Evolutionary conservation across 106 monocot genomes (phyloP), one percentile per base, ranked within the genome.

Genomic region (Allium fistulosum): DNA sequence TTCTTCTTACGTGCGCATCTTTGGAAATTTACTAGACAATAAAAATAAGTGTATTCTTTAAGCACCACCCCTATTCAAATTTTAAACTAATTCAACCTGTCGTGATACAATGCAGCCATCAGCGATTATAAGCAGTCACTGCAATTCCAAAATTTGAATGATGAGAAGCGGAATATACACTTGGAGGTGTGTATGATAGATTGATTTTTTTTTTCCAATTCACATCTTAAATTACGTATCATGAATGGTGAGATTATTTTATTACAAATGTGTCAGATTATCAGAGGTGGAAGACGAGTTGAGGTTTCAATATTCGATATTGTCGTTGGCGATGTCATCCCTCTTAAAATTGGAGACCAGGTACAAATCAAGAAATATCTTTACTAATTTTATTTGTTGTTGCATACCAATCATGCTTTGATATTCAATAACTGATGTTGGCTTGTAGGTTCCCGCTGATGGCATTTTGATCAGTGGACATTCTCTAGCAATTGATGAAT

Each of bases 121-220:
- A 97, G 96, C 69, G 88, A 97, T 68, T 97, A 89, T 66, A 88
- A 68, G 65, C 96, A 97, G 47, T 88, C 96, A 49, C 83, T 88
- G 62, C 85, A 89, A 27, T 97, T 97, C 71, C 88, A 87, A 74
- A 86, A 84, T 71, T 65, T 97, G 17, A 89, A 88, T 52, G 88
- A 89, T 8, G 96, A 97, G 80, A 97, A 92, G 67, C 81, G 80
- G 55, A 97, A 89, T 56, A 97, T 97, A 71, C 77, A 74, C 48
- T 47, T 89, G 69, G 96, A 97, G 92, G 94, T 94, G 8, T 58
- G 79, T 78, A 61, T 62, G 72, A 13, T 37, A 26, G n/a, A 48
- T 71, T 70, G 59, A 51, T 66, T 16, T 72, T 13, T 0, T 68
- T 45, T 57, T 37, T 37, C 28, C 37, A 37, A 37, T 37, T 2